These are phyloP conservation scores for Phytophthora kernoviae DNA, from an alignment of 352 stramenopile genomes.

Conservation along the genomic window DNA sequence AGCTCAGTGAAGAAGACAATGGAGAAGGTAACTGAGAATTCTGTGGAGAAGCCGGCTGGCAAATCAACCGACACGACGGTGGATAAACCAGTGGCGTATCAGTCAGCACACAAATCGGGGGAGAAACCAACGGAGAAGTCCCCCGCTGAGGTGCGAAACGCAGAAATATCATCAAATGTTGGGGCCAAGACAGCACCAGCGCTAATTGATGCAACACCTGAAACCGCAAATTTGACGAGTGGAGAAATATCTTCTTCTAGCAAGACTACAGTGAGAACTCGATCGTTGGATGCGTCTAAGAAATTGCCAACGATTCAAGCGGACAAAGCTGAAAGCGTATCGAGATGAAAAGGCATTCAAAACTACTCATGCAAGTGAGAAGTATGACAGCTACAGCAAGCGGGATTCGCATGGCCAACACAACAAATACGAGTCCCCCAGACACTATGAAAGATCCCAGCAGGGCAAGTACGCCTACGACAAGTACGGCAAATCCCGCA, in stretches of 20 bases:
- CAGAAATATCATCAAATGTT: background rate
- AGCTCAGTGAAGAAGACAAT: slow-evolving; percentile 10
- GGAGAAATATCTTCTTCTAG: slow-evolving; percentile 8
- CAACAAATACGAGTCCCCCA: slow-evolving; percentile 19
- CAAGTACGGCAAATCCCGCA: slow-evolving; percentile 12
- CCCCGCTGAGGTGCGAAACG: slow-evolving; percentile 7
- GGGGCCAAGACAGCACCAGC: slow-evolving; percentile 2
- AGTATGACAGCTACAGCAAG: slow-evolving; percentile 19
- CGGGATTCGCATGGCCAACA: slow-evolving; percentile 20
- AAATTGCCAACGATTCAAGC: slow-evolving; percentile 3
- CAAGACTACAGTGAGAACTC: slow-evolving; percentile 1
- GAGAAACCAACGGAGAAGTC: slow-evolving; percentile 15
- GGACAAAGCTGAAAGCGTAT: no score
- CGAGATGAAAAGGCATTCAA: background rate
- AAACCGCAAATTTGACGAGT: slow-evolving; percentile 24
- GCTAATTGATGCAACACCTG: slow-evolving; percentile 18
- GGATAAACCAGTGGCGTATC: slow-evolving; percentile 2
- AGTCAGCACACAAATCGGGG: background rate
- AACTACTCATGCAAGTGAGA: slow-evolving; percentile 18
- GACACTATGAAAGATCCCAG: slow-evolving; percentile 16
- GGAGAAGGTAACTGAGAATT: slow-evolving; percentile 5
- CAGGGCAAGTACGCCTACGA: background rate
- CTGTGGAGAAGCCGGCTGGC: slow-evolving; percentile 2
- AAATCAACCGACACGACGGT: background rate
- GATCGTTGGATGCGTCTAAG: slow-evolving; percentile 10